phyloP scores from a whole-genome alignment of 306 rosid species.

The Crataegus laevigata region DNA sequence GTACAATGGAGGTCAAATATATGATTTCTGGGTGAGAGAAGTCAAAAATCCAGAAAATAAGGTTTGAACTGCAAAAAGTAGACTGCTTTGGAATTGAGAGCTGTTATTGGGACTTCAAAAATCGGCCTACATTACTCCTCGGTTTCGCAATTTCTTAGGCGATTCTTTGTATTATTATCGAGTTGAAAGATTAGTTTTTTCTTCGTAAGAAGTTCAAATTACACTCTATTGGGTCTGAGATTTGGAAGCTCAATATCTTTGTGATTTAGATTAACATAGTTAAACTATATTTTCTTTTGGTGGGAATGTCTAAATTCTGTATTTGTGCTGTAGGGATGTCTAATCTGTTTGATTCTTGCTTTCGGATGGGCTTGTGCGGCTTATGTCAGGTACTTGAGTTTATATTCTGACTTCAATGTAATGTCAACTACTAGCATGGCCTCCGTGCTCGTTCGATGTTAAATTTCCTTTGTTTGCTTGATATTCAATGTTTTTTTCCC shows the following conservation, averaged over 20 bases:
- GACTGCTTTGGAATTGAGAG: neutral
- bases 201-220: neutral
- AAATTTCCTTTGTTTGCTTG: neutral
- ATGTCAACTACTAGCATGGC: neutral
- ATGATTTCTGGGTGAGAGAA: neutral
- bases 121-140: neutral
- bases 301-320: neutral
- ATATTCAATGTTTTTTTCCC: neutral
- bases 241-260: neutral
- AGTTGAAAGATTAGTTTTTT: neutral
- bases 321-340: conserved; percentile 57
- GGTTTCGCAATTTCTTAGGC: neutral
- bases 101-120: too few species aligned
- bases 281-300: neutral
- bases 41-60: neutral
- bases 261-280: neutral
- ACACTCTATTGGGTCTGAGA: neutral
- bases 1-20: neutral
- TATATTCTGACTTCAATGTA: conserved; percentile 1
- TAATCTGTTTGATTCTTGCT: conserved; percentile 64
- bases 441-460: neutral
- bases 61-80: neutral
- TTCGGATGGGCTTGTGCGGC: conserved; percentile 86
- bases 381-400: conserved; percentile 59
- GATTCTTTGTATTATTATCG: neutral